Evolutionary conservation across 164 flowering plant species (phyloP).

Genomic region (Stephania cephalantha): DNA sequence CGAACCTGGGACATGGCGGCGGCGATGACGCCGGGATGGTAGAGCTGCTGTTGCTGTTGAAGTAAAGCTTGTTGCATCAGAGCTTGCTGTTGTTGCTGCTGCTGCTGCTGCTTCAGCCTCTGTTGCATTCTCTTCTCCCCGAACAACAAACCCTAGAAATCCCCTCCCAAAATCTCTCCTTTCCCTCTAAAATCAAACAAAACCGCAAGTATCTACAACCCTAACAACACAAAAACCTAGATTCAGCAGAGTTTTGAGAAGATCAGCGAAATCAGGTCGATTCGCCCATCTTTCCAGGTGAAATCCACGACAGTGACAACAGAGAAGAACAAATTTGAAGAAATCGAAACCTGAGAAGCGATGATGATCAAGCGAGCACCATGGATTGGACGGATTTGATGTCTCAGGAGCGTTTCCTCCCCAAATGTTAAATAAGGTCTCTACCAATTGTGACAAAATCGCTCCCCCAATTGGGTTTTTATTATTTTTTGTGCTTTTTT

Average conservation of each 20-base stretch:
- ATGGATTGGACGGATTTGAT: background rate
- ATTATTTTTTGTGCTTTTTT: no score
- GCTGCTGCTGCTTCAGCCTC: slow-evolving; percentile 69
- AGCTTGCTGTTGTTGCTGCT: slow-evolving; percentile 44
- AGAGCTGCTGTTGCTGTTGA: slow-evolving; percentile 42
- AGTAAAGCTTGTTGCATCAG: slow-evolving; percentile 68
- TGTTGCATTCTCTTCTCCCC: slow-evolving; percentile 27
- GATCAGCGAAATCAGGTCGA: background rate
- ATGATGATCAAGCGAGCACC: background rate
- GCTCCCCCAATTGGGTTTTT: no score
- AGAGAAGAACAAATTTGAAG: background rate
- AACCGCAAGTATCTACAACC: background rate
- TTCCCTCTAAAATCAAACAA: background rate
- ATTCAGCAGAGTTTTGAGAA: background rate
- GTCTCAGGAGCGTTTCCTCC: background rate
- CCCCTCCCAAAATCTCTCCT: background rate
- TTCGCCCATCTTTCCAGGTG: background rate
- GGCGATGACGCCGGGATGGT: slow-evolving; percentile 33
- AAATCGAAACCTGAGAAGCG: background rate
- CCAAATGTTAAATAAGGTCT: background rate
- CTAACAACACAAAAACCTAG: background rate
- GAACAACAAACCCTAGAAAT: background rate
- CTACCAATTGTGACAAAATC: no score
- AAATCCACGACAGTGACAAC: background rate
- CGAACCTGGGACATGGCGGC: slow-evolving; percentile 36